Evolutionary conservation across 257 asterid species (phyloP).

Genomic region (Petunia axillaris): DNA sequence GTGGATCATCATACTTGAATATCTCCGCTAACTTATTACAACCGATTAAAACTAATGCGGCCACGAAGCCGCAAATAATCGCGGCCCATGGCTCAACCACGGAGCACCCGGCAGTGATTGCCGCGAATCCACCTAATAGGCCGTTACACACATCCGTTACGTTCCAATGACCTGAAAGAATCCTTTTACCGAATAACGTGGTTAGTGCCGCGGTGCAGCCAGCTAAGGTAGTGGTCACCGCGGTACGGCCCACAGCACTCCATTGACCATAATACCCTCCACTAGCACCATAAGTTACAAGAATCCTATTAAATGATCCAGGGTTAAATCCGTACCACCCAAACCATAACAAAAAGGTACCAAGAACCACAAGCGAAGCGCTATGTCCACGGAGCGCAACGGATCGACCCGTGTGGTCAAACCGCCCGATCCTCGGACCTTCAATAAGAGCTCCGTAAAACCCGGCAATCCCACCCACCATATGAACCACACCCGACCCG

Average conservation of each 20-base stretch:
- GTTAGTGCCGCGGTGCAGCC: constrained; percentile 95
- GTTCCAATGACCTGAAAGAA: constrained; percentile 87
- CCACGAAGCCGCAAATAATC: constrained; percentile 79
- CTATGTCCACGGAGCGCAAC: constrained; percentile 71
- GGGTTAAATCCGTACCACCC: constrained; percentile 98
- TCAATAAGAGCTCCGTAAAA: constrained; percentile 76
- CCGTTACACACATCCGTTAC: constrained; percentile 94
- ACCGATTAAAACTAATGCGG: constrained; percentile 82
- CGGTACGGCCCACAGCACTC: constrained; percentile 95
- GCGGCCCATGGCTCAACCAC: constrained; percentile 99
- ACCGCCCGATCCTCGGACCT: constrained; percentile 89
- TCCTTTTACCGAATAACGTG: constrained; percentile 70
- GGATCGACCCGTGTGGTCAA: constrained; percentile 73
- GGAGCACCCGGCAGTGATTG: constrained; percentile 87
- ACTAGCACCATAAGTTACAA: constrained; percentile 38
- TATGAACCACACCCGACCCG: constrained; percentile 92
- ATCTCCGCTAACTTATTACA: constrained; percentile 69
- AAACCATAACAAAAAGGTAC: constrained; percentile 78
- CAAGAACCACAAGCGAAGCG: constrained; percentile 75
- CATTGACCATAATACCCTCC: constrained; percentile 81
- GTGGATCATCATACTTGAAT: constrained; percentile 70
- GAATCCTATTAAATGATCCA: constrained; percentile 71
- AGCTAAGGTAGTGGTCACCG: constrained; percentile 86
- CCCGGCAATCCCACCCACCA: constrained; percentile 94
- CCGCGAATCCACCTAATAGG: constrained; percentile 85